Conservation (phyloP, 2,329 filamentous ascomycete species). For the Trichophyton simii region DNA sequence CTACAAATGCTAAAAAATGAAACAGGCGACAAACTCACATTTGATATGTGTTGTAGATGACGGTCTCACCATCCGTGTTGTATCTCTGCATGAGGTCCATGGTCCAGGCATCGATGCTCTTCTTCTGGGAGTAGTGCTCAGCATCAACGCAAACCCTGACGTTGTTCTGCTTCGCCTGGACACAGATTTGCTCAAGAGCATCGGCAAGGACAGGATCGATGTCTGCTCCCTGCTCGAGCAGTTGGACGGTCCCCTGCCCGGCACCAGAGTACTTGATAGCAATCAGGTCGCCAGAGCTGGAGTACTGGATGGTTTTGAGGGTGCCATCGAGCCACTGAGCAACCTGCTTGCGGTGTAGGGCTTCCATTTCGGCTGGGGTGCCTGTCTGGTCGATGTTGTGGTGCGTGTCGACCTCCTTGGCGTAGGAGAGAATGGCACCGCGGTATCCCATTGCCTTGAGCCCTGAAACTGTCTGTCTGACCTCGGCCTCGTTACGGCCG, state of each 20-base stretch:
- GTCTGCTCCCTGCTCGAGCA: constrained; percentile 10
- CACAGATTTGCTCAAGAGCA: constrained; percentile 16
- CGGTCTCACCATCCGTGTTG: constrained; percentile 35
- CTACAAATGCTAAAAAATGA: not conserved
- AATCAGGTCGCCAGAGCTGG: constrained; percentile 40
- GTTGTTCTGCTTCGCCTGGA: constrained; percentile 6
- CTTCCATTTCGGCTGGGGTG: constrained; percentile 23
- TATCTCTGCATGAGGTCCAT: constrained; percentile 42
- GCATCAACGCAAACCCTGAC: constrained; percentile 42
- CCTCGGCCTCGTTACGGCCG: constrained; percentile 38
- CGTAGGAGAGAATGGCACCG: constrained; percentile 44
- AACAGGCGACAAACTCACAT: constrained; percentile 21
- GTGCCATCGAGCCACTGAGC: constrained; percentile 42
- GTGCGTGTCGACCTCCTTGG: constrained; percentile 43
- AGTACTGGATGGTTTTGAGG: constrained; percentile 41
- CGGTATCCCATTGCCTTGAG: constrained; percentile 41
- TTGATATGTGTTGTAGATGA: constrained; percentile 45
- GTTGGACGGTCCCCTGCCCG: constrained; percentile 25
- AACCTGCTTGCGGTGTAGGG: constrained; percentile 20
- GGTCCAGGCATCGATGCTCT: constrained; percentile 41
- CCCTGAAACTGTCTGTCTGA: constrained; percentile 33
- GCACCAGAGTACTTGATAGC: constrained; percentile 61
- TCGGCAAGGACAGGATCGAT: constrained; percentile 12
- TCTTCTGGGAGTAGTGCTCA: constrained; percentile 42
- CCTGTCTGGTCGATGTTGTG: constrained; percentile 22